Evolutionary conservation across 805 yeast species (phyloP).

Genomic region (Candida michaelii): DNA sequence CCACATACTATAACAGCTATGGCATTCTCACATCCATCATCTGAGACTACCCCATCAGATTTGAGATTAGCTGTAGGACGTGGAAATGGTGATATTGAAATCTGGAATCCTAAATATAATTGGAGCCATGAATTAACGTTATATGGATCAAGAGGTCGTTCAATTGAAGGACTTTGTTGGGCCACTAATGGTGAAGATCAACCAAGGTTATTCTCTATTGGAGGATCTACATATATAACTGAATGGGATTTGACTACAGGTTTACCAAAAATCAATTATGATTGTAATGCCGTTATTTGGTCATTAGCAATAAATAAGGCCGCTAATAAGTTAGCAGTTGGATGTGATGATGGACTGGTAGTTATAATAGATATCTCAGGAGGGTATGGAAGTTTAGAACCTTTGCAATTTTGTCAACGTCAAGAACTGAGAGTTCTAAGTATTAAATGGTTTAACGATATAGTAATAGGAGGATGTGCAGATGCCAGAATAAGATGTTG

Average conservation of each 20-base stretch:
- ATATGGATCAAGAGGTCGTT: constrained; percentile 77
- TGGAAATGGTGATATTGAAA: constrained; percentile 91
- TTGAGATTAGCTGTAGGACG: constrained; percentile 88
- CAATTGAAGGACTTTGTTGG: constrained; percentile 92
- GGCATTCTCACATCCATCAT: constrained; percentile 67
- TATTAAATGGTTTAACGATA: constrained; percentile 70
- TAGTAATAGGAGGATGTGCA: constrained; percentile 89
- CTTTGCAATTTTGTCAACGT: constrained; percentile 71
- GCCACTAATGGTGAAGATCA: constrained; percentile 51
- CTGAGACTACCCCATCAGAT: constrained; percentile 43
- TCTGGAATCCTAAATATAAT: constrained; percentile 83
- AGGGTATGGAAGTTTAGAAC: constrained; percentile 81
- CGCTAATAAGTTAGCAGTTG: constrained; percentile 72
- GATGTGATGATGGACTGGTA: constrained; percentile 94
- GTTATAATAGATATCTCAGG: constrained; percentile 83
- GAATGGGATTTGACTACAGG: constrained; percentile 89
- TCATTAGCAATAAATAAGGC: constrained; percentile 66
- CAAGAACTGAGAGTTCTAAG: constrained; percentile 80
- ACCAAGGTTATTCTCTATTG: constrained; percentile 83
- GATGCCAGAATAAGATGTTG: constrained; percentile 91
- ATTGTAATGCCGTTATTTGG: constrained; percentile 95
- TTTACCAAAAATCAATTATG: constrained; percentile 69
- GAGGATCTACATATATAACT: constrained; percentile 87
- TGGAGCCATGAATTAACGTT: constrained; percentile 78
- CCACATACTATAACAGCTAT: constrained; percentile 83